Conservation (phyloP, 1,284 basidiomycete species). For the Austroboletus rostrupii region DNA sequence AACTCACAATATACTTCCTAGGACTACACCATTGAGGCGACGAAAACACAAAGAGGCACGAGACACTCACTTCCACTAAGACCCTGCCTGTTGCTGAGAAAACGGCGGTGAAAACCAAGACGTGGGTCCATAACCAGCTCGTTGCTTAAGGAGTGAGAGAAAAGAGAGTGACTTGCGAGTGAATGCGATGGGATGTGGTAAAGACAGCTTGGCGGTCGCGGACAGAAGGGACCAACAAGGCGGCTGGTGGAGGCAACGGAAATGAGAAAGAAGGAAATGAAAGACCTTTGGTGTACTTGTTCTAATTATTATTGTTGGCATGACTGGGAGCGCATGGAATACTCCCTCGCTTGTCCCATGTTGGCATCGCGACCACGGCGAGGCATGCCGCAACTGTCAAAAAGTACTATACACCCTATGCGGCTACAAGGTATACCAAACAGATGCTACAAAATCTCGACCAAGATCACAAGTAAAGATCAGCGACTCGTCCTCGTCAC, state of each 20-base stretch:
- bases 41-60: neutral
- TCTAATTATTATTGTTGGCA: too few relatives aligned
- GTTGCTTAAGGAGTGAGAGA: slow-evolving; percentile 17
- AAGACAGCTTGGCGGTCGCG: neutral
- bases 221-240: neutral
- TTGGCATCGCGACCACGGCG: slow-evolving; percentile 32
- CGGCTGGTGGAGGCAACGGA: neutral
- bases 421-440: slow-evolving; percentile 4
- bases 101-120: slow-evolving; percentile 17
- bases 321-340: too few relatives aligned
- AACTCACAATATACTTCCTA: slow-evolving; percentile 22
- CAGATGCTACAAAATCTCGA: slow-evolving; percentile 9
- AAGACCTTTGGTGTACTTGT: too few relatives aligned
- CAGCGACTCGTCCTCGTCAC: slow-evolving; percentile 24
- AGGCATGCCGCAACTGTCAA: neutral
- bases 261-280: neutral
- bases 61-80: slow-evolving; percentile 27
- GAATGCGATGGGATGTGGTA: neutral
- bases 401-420: neutral
- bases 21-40: slow-evolving; percentile 8
- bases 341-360: slow-evolving; percentile 2
- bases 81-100: slow-evolving; percentile 29
- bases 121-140: slow-evolving; percentile 19
- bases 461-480: slow-evolving; percentile 10
- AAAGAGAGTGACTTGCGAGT: slow-evolving; percentile 20